Base-by-base conservation (phyloP, 345 rosid genomes). In the Linum lewisii region DNA sequence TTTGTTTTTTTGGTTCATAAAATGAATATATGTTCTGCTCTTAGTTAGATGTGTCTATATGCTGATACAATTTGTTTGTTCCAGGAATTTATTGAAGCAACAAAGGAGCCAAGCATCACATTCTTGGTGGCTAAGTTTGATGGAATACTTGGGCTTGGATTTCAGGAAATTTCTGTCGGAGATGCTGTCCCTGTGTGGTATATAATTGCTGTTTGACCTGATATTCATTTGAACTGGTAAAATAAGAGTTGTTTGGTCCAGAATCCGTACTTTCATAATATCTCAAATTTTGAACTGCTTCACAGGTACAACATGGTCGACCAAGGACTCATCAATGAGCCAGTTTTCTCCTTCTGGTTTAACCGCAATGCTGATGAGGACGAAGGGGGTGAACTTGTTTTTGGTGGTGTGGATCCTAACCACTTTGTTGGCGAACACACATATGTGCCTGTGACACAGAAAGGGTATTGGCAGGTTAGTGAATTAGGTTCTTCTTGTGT, bases 381-480 rank as follows among this genome's bases (percentile, higher is more conserved):
- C 58, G 81, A 84, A 73, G 98, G 98, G 38, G 97, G 97, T 71
- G 87, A 92, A 72, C 72, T 92, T 75, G 91, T 92, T 37, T 86
- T 92, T 63, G 98, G 97, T 13, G 98, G 97, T 42, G 66, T 82
- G 23, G 97, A 86, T 67, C 68, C 91, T 25, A 78, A 79, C 51
- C 98, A 86, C 63, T 85, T 66, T 62, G 82, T 71, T 79, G 98
- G 95, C 44, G 77, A 86, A 67, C 98, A 92, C 70, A 88, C 93
- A 24, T 82, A 76, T 74, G 98, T 88, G 38, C 97, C 97, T 0
- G 97, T 92, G 57, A 82, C 97, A 21, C 81, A 55, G 67, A 84
- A 86, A 73, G 98, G 98, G 62, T 93, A 89, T 60, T 93, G 99
- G 99, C 99, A 89, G 99, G 99, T 93, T n/a, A 78, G 62, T 32